Conservation (phyloP, 2,329 filamentous ascomycete species). For the Fusarium temperatum region DNA sequence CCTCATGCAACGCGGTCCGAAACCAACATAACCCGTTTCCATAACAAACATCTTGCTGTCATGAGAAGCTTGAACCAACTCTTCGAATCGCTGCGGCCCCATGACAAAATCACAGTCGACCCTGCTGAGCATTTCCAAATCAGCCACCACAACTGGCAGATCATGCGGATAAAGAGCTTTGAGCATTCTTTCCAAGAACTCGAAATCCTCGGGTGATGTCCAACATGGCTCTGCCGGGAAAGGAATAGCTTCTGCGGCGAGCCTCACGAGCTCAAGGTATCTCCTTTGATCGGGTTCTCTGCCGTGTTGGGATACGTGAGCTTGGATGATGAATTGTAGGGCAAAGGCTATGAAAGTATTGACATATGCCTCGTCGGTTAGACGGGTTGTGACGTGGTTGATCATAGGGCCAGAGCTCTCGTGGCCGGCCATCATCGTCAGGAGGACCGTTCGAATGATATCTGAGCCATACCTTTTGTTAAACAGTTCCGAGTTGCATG, state of each 20-base stretch:
- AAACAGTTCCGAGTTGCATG: accelerated
- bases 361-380: not conserved
- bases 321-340: accelerated
- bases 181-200: not conserved
- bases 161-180: not conserved
- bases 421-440: not conserved
- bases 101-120: not conserved
- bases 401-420: not conserved
- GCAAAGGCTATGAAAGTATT: not conserved
- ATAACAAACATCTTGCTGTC: not conserved
- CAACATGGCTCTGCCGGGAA: accelerated
- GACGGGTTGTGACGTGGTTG: not conserved
- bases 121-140: not conserved
- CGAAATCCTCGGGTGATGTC: too few relatives aligned
- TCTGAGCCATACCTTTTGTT: not conserved
- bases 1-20: not conserved
- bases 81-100: too few relatives aligned
- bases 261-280: not conserved
- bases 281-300: not conserved
- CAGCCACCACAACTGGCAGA: accelerated
- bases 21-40: not conserved
- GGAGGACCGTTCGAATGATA: not conserved
- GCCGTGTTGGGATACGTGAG: too few relatives aligned
- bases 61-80: accelerated
- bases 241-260: not conserved